Conservation (phyloP, 345 rosid genomes). For the Aquilaria malaccensis region DNA sequence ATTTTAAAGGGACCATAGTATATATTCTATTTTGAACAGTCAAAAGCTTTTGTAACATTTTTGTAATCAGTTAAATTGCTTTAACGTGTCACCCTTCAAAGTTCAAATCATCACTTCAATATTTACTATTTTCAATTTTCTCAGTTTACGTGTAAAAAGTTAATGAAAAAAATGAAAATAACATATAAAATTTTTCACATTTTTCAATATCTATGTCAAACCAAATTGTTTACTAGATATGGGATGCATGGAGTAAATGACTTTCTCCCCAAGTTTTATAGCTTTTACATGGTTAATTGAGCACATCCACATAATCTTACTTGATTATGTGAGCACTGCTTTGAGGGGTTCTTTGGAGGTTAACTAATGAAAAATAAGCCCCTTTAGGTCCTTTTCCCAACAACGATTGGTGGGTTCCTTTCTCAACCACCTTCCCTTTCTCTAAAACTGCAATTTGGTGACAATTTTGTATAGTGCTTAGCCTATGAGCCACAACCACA, state of each 20-base stretch:
- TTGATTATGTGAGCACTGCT: background rate
- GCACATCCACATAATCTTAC: background rate
- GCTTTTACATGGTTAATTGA: too few species aligned
- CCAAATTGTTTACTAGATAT: background rate
- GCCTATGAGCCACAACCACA: slow-evolving; percentile 59
- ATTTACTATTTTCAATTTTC: too few species aligned
- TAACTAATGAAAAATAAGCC: slow-evolving; percentile 49
- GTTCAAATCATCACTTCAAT: too few species aligned
- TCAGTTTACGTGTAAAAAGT: too few species aligned
- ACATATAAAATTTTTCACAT: too few species aligned
- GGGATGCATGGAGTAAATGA: background rate
- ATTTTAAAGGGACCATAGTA: too few species aligned
- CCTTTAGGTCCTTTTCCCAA: slow-evolving; percentile 36
- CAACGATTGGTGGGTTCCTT: slow-evolving; percentile 51
- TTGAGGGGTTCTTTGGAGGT: slow-evolving; percentile 27
- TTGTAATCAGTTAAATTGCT: too few species aligned
- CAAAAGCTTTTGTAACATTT: too few species aligned
- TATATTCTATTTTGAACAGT: too few species aligned
- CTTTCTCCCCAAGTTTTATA: background rate
- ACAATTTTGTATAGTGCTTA: slow-evolving; percentile 53
- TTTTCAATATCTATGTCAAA: too few species aligned
- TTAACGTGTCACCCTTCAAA: too few species aligned
- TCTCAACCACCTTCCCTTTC: slow-evolving; percentile 48
- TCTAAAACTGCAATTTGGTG: slow-evolving; percentile 48
- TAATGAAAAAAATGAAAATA: too few species aligned